phyloP scores from a whole-genome alignment of 768 basidiomycete species.

The Tricholoma sp. region DNA sequence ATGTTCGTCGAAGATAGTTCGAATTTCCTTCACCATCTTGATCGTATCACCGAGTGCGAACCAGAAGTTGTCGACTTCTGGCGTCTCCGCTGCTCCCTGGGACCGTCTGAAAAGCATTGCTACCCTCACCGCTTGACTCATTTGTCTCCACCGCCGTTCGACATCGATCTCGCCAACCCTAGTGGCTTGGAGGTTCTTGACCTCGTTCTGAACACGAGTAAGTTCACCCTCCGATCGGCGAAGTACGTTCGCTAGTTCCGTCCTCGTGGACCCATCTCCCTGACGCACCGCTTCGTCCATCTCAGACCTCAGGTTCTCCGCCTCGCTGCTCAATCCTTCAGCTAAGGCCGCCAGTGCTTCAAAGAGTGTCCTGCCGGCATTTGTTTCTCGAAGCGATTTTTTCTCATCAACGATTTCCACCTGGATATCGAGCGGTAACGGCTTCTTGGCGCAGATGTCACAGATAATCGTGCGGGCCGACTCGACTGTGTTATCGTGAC shows the following conservation, averaged over 20 bases:
- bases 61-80: not conserved
- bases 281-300: not conserved
- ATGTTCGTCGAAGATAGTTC: not conserved
- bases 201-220: not conserved
- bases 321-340: not conserved
- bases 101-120: not conserved
- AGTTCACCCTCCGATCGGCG: not conserved
- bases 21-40: not conserved
- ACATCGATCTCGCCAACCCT: not conserved
- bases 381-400: slow-evolving; percentile 10
- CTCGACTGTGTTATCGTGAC: not conserved
- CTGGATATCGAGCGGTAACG: slow-evolving; percentile 13
- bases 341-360: not conserved
- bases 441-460: not conserved
- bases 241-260: not conserved
- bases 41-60: not conserved
- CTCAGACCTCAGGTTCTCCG: not conserved
- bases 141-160: not conserved
- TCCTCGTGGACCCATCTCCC: not conserved
- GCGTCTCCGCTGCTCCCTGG: not conserved
- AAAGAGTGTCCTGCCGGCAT: slow-evolving; percentile 3
- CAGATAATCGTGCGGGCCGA: not conserved
- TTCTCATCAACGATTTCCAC: slow-evolving; percentile 12
- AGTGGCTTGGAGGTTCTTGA: not conserved
- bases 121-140: not conserved